Evolutionary conservation across 345 rosid genomes (phyloP), one percentile per base, ranked within the genome.

Genomic region (Arabis alpina): DNA sequence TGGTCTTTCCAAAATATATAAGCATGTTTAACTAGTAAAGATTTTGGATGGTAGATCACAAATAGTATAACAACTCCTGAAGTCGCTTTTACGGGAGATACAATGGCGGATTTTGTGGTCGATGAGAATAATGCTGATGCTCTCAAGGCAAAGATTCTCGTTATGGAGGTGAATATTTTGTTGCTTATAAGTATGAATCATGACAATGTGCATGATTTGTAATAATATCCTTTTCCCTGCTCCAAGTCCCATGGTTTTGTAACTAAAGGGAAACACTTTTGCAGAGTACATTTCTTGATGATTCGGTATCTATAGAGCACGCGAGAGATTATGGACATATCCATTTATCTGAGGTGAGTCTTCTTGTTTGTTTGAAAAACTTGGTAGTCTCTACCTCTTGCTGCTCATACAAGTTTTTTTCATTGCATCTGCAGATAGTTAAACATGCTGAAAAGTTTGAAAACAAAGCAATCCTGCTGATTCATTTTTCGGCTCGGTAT

Each of bases 11-110:
- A n/a, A 55, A 1, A n/a, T 54, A 32, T 28, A 6, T 39, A 68
- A 55, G 66, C 43, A 2, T 70, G 28, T 43, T 56, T 76, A 28
- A 34, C 3, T 55, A 27, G 36, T 65, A 57, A 19, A 39, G 45
- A 44, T 78, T 74, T 53, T 63, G 48, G 79, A 15, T 76, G 66
- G 55, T 90, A 94, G 99, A 90, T 94, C 56, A 91, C 98, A 37
- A 16, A 80, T 72, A 86, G 87, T 41, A 61, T 71, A 23, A 83
- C 85, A 48, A 60, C 78, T 47, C 93, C 95, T 32, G 95, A 91
- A 86, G 85, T 94, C 52, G 96, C 99, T 55, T 94, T 94, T 80
- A 94, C 98, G 0, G 98, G 99, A 76, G 99, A 94, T 70, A 91
- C 99, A 13, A 89, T 54, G 64, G 80, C 89, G 4, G 93, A 94